These are phyloP conservation scores for Chalara sp. DNA, from an alignment of 2,329 filamentous ascomycete genomes.

Conservation along the genomic window DNA sequence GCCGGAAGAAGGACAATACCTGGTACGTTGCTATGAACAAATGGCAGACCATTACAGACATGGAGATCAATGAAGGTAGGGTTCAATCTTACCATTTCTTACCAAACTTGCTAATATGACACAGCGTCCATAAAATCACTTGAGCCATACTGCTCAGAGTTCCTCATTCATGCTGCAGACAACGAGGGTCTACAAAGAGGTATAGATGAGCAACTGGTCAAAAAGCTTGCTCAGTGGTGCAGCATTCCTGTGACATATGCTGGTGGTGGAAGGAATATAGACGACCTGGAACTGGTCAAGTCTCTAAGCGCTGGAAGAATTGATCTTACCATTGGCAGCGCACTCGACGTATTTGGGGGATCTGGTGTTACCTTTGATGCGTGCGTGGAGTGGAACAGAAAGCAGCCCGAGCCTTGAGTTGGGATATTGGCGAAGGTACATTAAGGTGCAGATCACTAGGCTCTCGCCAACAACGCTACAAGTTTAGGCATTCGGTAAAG, in stretches of 20 bases:
- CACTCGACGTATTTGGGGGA: slow-evolving; percentile 92
- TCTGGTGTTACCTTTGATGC: slow-evolving; percentile 80
- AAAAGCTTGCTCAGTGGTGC: slow-evolving; percentile 75
- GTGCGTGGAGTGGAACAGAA: slow-evolving; percentile 79
- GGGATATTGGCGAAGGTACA: too few species aligned
- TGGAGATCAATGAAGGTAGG: slow-evolving; percentile 82
- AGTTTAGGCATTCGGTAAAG: too few species aligned
- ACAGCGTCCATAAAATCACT: slow-evolving; percentile 72
- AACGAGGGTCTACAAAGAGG: slow-evolving; percentile 91
- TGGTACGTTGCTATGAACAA: slow-evolving; percentile 99
- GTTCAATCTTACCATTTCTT: not conserved
- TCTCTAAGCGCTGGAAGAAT: slow-evolving; percentile 71
- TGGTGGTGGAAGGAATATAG: slow-evolving; percentile 77
- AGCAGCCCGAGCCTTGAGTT: slow-evolving; percentile 25
- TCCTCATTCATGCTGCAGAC: slow-evolving; percentile 94
- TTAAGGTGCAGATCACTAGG: too few species aligned
- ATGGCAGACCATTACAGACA: slow-evolving; percentile 96
- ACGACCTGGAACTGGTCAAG: slow-evolving; percentile 79
- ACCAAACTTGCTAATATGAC: slow-evolving; percentile 6
- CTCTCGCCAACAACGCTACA: too few species aligned
- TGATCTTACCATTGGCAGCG: slow-evolving; percentile 93
- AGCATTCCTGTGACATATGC: slow-evolving; percentile 93
- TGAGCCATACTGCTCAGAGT: slow-evolving; percentile 91
- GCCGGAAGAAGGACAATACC: slow-evolving; percentile 61
- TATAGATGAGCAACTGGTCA: slow-evolving; percentile 80